These are phyloP conservation scores for Aaosphaeria arxii DNA, from an alignment of 2,329 filamentous ascomycete genomes.

Conservation along the genomic window DNA sequence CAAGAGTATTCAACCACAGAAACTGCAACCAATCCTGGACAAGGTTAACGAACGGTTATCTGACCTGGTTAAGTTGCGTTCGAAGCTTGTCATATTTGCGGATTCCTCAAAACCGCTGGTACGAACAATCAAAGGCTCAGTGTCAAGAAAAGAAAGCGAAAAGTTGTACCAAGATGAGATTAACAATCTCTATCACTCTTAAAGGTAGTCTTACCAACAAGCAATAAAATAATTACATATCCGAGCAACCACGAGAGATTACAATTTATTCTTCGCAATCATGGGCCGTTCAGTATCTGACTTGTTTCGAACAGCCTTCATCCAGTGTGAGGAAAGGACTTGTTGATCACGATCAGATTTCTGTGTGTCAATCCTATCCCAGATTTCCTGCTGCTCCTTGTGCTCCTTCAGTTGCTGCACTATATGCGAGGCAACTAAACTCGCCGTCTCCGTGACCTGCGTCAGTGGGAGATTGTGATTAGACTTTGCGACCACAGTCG, in stretches of 20 bases:
- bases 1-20: neutral
- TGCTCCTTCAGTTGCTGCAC: neutral
- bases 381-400: neutral
- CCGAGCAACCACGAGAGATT: too few species aligned
- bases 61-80: neutral
- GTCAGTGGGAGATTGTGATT: neutral
- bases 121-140: conserved; percentile 4
- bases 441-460: neutral
- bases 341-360: neutral
- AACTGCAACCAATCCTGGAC: neutral
- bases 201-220: neutral
- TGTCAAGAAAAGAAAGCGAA: conserved; percentile 1
- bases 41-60: neutral
- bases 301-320: neutral
- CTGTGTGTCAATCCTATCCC: neutral
- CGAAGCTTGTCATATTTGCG: neutral
- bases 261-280: too few species aligned
- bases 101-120: conserved; percentile 2
- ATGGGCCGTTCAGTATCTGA: neutral
- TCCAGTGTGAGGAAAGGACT: neutral
- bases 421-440: neutral
- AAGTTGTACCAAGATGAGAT: conserved; percentile 1
- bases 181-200: neutral
- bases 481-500: neutral
- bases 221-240: too few species aligned